Percentiles rank a stretch among this genome's conserved stretches.
Evolutionary conservation across 129 eudicot species (phyloP).

Genomic region (Apium graveolens): DNA sequence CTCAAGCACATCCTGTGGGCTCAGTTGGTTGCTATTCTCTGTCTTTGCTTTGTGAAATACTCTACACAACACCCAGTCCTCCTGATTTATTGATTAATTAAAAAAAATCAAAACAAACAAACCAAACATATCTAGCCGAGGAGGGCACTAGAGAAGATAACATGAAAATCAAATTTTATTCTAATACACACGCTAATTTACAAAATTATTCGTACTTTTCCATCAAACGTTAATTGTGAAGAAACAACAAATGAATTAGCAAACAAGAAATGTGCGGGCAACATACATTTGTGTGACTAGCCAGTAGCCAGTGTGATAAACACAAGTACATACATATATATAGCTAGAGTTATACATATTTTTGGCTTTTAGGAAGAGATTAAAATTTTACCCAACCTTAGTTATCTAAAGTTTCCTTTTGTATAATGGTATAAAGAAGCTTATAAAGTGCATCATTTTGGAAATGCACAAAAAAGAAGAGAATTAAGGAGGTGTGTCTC

Average conservation of each 20-base stretch:
- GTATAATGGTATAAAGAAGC: neutral
- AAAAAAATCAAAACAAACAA: neutral
- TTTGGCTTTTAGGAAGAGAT: neutral
- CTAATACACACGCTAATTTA: no score
- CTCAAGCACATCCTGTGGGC: conserved; percentile 25
- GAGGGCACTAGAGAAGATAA: no score
- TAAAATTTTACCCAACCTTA: neutral
- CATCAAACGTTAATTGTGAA: no score
- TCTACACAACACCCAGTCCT: conserved; percentile 77
- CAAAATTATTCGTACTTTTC: no score
- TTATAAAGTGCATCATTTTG: neutral
- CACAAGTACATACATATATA: neutral
- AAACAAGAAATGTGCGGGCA: no score
- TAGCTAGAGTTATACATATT: no score
- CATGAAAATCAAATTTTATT: no score
- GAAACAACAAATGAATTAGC: no score
- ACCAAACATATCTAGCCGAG: no score
- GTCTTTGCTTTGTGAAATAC: conserved; percentile 73
- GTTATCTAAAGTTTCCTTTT: neutral
- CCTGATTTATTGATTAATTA: conserved; percentile 18
- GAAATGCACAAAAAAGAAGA: neutral
- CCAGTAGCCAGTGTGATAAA: no score
- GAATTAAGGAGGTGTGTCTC: neutral
- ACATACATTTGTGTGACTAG: no score
- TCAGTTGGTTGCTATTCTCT: conserved; percentile 36